Evolutionary conservation across 139 green algal genomes (phyloP).

Genomic region (Tetratostichococcus sp.): DNA sequence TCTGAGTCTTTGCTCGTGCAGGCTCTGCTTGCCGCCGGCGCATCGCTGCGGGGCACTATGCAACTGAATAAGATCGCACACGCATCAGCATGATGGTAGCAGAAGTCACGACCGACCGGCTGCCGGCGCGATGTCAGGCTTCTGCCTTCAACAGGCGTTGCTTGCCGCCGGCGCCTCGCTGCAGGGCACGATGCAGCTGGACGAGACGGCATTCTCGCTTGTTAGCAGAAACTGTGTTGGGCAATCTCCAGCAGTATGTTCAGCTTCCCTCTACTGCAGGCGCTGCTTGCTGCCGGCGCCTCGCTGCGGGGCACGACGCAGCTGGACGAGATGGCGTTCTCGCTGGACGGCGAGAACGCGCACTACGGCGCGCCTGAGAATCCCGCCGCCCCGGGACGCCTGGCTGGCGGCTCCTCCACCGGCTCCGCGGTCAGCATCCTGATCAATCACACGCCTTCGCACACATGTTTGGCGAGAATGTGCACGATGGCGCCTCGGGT

Average conservation of each 20-base stretch:
- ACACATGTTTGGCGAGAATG: no score
- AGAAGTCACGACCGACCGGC: no score
- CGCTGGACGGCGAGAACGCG: conserved; percentile 71
- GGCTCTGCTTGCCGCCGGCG: conserved; percentile 72
- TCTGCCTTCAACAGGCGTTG: conserved; percentile 61
- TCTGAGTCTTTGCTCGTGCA: no score
- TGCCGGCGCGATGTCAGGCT: no score
- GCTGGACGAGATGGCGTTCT: conserved; percentile 87
- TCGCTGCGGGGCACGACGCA: conserved; percentile 71
- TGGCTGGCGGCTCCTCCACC: conserved; percentile 88
- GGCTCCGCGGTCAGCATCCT: conserved; percentile 62
- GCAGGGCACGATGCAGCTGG: conserved; percentile 85
- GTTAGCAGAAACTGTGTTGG: no score
- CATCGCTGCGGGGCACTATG: conserved; percentile 64
- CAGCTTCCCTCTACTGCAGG: no score
- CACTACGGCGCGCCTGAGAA: conserved; percentile 91
- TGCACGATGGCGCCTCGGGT: no score
- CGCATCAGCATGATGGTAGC: no score
- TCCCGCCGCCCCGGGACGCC: conserved; percentile 62
- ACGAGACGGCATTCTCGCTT: conserved; percentile 77
- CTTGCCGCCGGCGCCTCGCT: conserved; percentile 65
- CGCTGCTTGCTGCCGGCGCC: conserved; percentile 71
- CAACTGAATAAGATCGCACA: conserved; percentile 88
- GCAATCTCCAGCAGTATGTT: no score
- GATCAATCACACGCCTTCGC: neutral